Evolutionary conservation across 306 rosid species (phyloP), one percentile per base, ranked within the genome.

Genomic region (Vicia sativa): DNA sequence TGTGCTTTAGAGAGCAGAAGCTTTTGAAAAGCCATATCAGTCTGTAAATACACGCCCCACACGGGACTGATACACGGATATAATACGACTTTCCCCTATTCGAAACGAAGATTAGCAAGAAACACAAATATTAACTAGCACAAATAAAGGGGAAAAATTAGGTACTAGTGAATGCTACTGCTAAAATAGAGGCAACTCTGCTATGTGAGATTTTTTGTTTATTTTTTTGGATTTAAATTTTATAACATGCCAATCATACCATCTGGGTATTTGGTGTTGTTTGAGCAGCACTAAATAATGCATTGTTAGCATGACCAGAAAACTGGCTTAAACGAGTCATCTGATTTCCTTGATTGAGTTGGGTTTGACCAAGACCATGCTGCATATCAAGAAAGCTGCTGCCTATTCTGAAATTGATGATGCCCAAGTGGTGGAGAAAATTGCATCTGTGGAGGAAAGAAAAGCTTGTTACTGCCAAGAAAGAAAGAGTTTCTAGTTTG

Each of bases 331-430:
- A 72, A 8, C 98, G 96, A 77, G 80, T 87, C 72, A 92, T 81
- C 75, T 89, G 96, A 79, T 82, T 92, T 86, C 98, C 98, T 80
- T 87, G 98, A 77, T 79, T 88, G 67, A 90, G 91, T 80, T 89
- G 98, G 78, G 80, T 80, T 78, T 92, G 98, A 83, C 88, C 87
- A 74, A 92, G 84, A 74, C 89, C 79, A 75, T 92, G 98, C 69
- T 87, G 92, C 73, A 87, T 84, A 60, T 87, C 96, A 80, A 53
- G 93, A 41, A 76, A 92, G 80, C 77, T 92, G 80, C 77, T 92
- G 98, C 82, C 98, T 82, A 68, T 89, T 85, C 88, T 89, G 98
- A 79, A 83, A 90, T 74, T 87, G 96, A 74, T 87, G 98, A 79
- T 87, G 95, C 63, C 87, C 98, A 81, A 92, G 73, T 48, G 85